These are phyloP conservation scores for Fomitopsis serialis DNA, from an alignment of 768 basidiomycete genomes.

Conservation along the genomic window DNA sequence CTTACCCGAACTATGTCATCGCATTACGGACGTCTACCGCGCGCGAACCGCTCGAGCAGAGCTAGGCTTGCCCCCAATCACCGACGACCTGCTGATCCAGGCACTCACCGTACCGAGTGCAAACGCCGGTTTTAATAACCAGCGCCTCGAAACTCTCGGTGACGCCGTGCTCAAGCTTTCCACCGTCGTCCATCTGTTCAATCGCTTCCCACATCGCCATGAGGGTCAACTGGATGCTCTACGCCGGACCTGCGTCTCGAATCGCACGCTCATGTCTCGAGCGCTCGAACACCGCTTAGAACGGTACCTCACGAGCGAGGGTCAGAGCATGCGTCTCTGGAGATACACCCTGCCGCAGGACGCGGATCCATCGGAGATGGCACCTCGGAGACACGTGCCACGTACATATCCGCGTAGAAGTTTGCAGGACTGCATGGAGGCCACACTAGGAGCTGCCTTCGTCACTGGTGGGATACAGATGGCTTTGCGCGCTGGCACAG, in stretches of 20 bases:
- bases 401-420: conserved; percentile 61
- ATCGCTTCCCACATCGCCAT: conserved; percentile 68
- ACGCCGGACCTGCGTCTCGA: conserved; percentile 62
- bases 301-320: conserved; percentile 57
- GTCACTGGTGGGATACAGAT: conserved; percentile 65
- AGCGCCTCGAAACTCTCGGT: conserved; percentile 83
- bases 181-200: conserved; percentile 71
- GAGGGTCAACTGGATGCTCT: conserved; percentile 77
- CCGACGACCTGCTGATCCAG: conserved; percentile 55
- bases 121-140: conserved; percentile 65
- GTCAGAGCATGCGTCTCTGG: conserved; percentile 51
- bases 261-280: conserved; percentile 61
- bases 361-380: conserved; percentile 28
- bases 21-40: conserved; percentile 62
- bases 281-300: conserved; percentile 64
- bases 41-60: conserved; percentile 43
- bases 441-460: conserved; percentile 74
- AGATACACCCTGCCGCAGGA: conserved; percentile 39
- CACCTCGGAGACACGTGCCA: conserved; percentile 26
- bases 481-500: conserved; percentile 59
- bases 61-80: conserved; percentile 58
- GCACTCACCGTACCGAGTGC: conserved; percentile 73
- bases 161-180: conserved; percentile 78
- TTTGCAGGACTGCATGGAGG: conserved; percentile 87
- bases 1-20: conserved; percentile 63